Evolutionary conservation across 495 filamentous ascomycete genomes (phyloP).

Genomic region (Neurospora sp.): DNA sequence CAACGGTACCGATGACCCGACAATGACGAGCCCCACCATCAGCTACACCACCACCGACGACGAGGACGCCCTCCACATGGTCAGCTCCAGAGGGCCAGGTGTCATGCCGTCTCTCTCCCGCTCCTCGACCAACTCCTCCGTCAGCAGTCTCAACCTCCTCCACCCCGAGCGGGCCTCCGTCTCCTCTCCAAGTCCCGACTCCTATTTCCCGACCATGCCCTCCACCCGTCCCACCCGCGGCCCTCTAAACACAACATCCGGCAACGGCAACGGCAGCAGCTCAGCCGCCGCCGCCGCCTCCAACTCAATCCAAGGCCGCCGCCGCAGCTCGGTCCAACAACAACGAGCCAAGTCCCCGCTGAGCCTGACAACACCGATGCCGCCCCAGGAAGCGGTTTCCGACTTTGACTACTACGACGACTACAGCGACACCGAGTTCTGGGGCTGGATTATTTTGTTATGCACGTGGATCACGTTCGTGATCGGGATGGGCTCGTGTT

Average conservation of each 20-base stretch:
- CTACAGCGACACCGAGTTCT: conserved; percentile 89
- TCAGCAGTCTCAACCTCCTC: conserved; percentile 25
- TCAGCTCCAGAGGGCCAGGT: conserved; percentile 22
- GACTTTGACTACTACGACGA: conserved; percentile 47
- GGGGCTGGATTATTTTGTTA: conserved; percentile 86
- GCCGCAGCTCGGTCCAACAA: conserved; percentile 39
- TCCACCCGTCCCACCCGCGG: neutral
- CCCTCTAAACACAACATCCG: neutral
- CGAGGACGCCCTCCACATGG: conserved; percentile 58
- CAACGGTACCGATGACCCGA: conserved; percentile 7
- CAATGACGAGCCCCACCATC: conserved; percentile 44
- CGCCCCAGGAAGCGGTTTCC: conserved; percentile 25
- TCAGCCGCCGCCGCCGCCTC: neutral
- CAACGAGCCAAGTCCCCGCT: conserved; percentile 52
- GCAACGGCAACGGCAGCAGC: neutral
- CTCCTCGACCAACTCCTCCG: conserved; percentile 14
- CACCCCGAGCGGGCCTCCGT: conserved; percentile 36
- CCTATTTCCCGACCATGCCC: conserved; percentile 45
- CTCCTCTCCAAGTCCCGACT: conserved; percentile 49
- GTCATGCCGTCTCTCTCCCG: conserved; percentile 9
- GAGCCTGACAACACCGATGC: conserved; percentile 31
- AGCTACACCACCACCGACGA: conserved; percentile 71
- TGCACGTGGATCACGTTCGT: conserved; percentile 94
- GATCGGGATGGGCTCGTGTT: conserved; percentile 86
- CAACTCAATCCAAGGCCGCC: conserved; percentile 26